These are phyloP conservation scores for Colletotrichum sp. DNA, from an alignment of 2,329 filamentous ascomycete species.

Conservation along the genomic window DNA sequence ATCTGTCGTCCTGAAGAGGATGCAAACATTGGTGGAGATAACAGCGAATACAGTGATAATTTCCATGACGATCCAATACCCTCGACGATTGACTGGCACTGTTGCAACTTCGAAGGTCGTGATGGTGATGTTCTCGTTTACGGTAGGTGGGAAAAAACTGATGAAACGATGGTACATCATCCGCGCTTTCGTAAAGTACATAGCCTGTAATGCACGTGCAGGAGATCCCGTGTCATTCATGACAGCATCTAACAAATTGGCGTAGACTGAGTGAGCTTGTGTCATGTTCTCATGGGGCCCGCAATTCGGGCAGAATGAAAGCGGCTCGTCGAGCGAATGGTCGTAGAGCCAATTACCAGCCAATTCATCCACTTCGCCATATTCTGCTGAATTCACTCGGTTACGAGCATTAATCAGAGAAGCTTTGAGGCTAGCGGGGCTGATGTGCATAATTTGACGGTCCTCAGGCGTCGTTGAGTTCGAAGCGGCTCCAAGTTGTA, in stretches of 20 bases:
- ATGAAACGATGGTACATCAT: background rate
- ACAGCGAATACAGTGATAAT: background rate
- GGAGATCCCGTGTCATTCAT: too few species aligned
- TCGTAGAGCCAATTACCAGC: too few species aligned
- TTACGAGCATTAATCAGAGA: background rate
- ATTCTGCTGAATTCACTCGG: background rate
- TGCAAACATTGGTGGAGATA: background rate
- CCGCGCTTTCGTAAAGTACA: too few species aligned
- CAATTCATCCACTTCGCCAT: too few species aligned
- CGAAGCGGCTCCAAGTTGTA: background rate
- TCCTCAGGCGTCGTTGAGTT: background rate
- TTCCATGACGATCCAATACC: background rate
- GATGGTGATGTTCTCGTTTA: background rate
- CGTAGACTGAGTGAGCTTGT: too few species aligned
- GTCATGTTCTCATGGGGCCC: too few species aligned
- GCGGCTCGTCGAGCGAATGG: too few species aligned
- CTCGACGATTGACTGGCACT: background rate
- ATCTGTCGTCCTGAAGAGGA: background rate
- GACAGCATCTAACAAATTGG: too few species aligned
- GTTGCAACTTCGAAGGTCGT: background rate
- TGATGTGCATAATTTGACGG: background rate
- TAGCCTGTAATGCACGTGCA: background rate
- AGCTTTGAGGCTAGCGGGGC: background rate
- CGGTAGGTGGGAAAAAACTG: background rate
- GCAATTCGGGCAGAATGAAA: too few species aligned